These are phyloP conservation scores for Bothriochloa decipiens DNA, from an alignment of 176 grass and related monocot genomes.

Conservation along the genomic window DNA sequence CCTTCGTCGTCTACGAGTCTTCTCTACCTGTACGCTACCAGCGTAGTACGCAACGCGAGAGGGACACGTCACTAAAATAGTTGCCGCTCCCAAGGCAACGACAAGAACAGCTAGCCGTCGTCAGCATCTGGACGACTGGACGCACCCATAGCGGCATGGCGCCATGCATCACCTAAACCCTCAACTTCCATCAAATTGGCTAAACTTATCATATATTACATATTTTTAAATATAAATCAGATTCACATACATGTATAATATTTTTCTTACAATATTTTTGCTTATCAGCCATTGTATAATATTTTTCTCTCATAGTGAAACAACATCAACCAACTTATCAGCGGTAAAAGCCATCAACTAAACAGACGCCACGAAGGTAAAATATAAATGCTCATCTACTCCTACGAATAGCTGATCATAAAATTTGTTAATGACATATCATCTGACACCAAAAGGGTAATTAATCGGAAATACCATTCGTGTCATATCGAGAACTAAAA, in stretches of 20 bases:
- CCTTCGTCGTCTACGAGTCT: neutral
- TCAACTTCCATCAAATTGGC: neutral
- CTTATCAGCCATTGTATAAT: too few species aligned
- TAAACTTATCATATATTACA: neutral
- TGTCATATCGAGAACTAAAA: neutral
- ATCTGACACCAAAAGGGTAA: neutral
- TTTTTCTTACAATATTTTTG: too few species aligned
- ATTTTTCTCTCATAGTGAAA: too few species aligned
- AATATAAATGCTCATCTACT: too few species aligned
- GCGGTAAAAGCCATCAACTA: too few species aligned
- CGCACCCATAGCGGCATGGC: neutral
- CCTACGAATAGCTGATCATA: neutral
- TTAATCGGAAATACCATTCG: neutral
- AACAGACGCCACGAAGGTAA: too few species aligned
- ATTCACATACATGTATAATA: neutral
- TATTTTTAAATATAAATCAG: neutral
- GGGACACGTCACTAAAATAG: slow-evolving; percentile 1
- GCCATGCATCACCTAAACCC: neutral
- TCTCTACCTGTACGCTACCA: neutral
- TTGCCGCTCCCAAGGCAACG: neutral
- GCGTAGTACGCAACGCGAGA: slow-evolving; percentile 5
- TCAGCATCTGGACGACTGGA: slow-evolving; percentile 25
- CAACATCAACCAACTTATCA: too few species aligned
- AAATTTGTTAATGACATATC: neutral
- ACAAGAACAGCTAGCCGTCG: neutral